Percentiles rank a stretch among this genome's conserved stretches.
phyloP scores from a whole-genome alignment of 257 asterid genomes.

The Cordia subcordata region DNA sequence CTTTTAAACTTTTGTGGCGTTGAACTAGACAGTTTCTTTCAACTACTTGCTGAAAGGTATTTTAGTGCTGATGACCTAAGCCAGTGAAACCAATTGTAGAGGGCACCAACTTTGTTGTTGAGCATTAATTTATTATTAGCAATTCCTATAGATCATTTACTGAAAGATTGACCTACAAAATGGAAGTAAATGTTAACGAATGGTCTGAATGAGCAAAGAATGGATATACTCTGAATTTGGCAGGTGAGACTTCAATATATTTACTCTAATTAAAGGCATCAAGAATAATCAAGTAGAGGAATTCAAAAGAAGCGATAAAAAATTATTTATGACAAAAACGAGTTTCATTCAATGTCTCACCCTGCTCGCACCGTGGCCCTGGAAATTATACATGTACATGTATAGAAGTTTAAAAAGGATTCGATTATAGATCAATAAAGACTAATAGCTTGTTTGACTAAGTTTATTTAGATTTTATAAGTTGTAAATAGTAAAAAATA shows the following conservation, averaged over 20 bases:
- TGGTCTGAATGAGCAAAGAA: neutral
- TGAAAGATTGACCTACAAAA: too few species aligned
- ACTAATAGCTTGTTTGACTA: too few species aligned
- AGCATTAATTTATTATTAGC: neutral
- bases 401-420: too few species aligned
- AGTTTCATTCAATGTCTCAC: neutral
- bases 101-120: neutral
- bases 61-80: neutral
- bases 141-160: neutral
- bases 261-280: neutral
- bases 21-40: neutral
- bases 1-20: too few species aligned
- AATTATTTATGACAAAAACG: too few species aligned
- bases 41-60: neutral
- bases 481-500: too few species aligned
- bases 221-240: neutral
- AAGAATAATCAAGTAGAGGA: neutral
- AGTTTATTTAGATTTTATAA: too few species aligned
- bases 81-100: neutral
- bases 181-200: neutral
- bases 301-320: neutral
- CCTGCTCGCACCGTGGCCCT: neutral
- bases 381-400: too few species aligned
- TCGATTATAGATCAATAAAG: too few species aligned
- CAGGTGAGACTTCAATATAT: too few species aligned